Evolutionary conservation across 164 flowering plant species (phyloP).

Genomic region (Berberis vulgaris): DNA sequence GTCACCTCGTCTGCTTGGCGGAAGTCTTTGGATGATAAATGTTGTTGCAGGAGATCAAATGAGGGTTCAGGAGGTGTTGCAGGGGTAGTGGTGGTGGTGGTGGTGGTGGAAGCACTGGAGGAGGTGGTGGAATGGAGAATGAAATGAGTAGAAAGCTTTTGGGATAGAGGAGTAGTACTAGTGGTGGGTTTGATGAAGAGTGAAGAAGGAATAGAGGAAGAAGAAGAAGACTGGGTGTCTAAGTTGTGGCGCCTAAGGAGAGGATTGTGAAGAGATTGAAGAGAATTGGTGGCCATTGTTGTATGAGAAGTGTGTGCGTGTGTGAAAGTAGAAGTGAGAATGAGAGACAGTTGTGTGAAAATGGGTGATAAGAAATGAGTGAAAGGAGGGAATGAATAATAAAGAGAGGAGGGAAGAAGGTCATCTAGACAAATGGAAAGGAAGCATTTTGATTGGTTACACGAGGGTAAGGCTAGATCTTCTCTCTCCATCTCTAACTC

Average conservation of each 20-base stretch:
- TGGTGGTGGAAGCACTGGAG: conserved; percentile 16
- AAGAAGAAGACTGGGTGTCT: conserved; percentile 13
- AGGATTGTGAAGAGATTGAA: conserved; percentile 29
- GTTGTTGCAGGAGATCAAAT: conserved; percentile 49
- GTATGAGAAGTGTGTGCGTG: too few species aligned
- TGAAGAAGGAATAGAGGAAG: conserved; percentile 16
- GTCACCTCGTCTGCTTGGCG: conserved; percentile 89
- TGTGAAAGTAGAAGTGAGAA: conserved; percentile 9
- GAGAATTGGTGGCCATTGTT: conserved; percentile 36
- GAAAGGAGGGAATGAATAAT: conserved; percentile 20
- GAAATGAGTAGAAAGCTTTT: conserved; percentile 15
- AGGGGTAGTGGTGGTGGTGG: conserved; percentile 24
- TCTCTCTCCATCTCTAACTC: conserved; percentile 6
- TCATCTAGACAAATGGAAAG: conserved; percentile 18
- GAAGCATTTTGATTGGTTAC: conserved; percentile 38
- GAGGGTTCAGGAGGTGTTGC: conserved; percentile 28
- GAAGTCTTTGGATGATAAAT: conserved; percentile 45
- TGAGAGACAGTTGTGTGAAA: conserved; percentile 9
- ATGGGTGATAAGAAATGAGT: not conserved
- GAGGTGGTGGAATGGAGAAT: conserved; percentile 22
- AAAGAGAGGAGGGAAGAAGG: conserved; percentile 19
- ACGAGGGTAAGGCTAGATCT: conserved; percentile 42
- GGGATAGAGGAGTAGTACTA: conserved; percentile 15
- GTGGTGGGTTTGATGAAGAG: conserved; percentile 25
- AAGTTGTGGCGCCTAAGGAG: conserved; percentile 18